Evolutionary conservation across 176 grass and related monocot species (phyloP), one percentile per base, ranked within the genome.

Genomic region (Dactylis glomerata): DNA sequence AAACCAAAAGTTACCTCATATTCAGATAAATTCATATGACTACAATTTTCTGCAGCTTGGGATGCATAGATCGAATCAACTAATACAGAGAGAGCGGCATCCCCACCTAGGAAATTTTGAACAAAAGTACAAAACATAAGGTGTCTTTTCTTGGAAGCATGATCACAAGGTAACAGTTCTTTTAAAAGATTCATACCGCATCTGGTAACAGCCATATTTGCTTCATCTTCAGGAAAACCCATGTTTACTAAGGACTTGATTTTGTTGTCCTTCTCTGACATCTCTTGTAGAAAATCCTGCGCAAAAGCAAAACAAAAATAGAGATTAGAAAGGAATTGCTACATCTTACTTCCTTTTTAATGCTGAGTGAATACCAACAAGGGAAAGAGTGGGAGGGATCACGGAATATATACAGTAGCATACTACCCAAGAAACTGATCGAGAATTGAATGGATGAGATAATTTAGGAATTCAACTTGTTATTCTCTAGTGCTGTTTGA

Each of bases 1-100:
- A 34, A 68, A 73, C 28, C 27, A 64, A 32, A 61, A 79, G 37
- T 32, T 73, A 97, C 94, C 92, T 90, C 72, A n/a, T 80, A 10
- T 24, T 90, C 82, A 30, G 87, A 81, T n/a, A 57, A 56, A 66
- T 82, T 84, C 27, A 38, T 70, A 24, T 49, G 47, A 28, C 44
- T 82, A 41, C 36, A 72, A 79, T 75, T 20, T 52, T 77, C 85
- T 50, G 87, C 86, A 16, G 69, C 68, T 77, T 94, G 80, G 76
- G 92, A 87, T 81, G 92, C 95, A 84, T 85, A 88, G 23, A 97
- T 94, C 0, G 88, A 89, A 87, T 94, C 95, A 16, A 80, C 86
- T 46, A 97, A 64, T 40, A 92, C 90, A 30, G 33, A 17, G 24
- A 94, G 78, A 40, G 86, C 61, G 73, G 88, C 86, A 81, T 97